Percentiles rank a stretch among this genome's conserved stretches.
These are phyloP conservation scores for Lodderomyces elongisporus DNA, from an alignment of 1,139 yeast genomes.

Conservation along the genomic window DNA sequence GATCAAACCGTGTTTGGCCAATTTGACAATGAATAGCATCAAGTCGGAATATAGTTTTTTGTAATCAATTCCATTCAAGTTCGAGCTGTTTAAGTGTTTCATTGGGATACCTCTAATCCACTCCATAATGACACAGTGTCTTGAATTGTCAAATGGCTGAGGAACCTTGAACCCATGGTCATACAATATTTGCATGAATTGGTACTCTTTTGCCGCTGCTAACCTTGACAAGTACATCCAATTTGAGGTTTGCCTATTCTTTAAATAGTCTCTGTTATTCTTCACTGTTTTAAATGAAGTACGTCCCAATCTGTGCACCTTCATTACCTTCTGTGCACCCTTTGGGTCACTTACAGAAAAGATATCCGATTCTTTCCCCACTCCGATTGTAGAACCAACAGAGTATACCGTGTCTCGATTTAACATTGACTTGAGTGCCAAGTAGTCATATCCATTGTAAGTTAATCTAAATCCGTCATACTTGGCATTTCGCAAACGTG, in stretches of 20 bases:
- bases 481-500: conserved; percentile 75
- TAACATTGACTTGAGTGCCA: conserved; percentile 79
- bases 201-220: conserved; percentile 90
- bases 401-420: conserved; percentile 71
- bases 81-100: conserved; percentile 53
- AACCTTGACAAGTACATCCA: conserved; percentile 92
- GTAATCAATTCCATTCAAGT: conserved; percentile 37
- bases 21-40: conserved; percentile 78
- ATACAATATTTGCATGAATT: conserved; percentile 74
- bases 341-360: conserved; percentile 72
- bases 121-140: conserved; percentile 93
- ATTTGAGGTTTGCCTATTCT: conserved; percentile 58
- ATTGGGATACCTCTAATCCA: conserved; percentile 83
- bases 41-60: conserved; percentile 72
- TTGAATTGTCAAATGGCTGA: conserved; percentile 77
- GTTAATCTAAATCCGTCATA: conserved; percentile 92
- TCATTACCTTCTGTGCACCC: conserved; percentile 68
- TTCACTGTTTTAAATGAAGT: conserved; percentile 89
- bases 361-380: conserved; percentile 96
- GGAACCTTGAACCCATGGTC: conserved; percentile 83
- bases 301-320: conserved; percentile 90
- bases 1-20: conserved; percentile 84
- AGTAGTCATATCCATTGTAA: conserved; percentile 84
- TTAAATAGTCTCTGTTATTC: conserved; percentile 86
- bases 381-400: conserved; percentile 86